Evolutionary conservation across 345 rosid species (phyloP), one percentile per base, ranked within the genome.

Genomic region (Salix exigua): DNA sequence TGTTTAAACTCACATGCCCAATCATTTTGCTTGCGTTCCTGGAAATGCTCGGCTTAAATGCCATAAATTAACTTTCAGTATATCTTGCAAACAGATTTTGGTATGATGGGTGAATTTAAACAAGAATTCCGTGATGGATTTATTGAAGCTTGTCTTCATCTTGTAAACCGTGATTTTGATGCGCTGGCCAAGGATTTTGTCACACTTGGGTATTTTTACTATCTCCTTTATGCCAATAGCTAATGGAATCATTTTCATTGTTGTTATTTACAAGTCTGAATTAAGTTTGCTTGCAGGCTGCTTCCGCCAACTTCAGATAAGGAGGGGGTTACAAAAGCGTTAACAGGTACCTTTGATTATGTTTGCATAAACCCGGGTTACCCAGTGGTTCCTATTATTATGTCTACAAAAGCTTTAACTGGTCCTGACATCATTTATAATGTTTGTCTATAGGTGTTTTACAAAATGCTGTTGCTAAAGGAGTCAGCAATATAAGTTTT

Each of bases 101-200:
- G 98, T 63, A 94, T 94, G 98, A 91, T 94, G 97, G 97, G 98
- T 79, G 97, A 94, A 79, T 94, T 94, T 83, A 88, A 88, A 80
- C 91, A 94, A 87, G 97, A 92, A 79, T 75, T 92, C 79, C 97
- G 97, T 28, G 91, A 89, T 75, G 97, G 95, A 74, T 94, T 94
- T 82, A 91, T 92, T 76, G 92, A 92, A 88, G 98, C 98, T 73
- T 94, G 98, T 85, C 94, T 94, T 73, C 97, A 94, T 85, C 98
- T 94, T 53, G 98, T 94, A 66, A 94, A 94, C 79, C 97, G 97
- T 73, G 97, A 94, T 84, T 94, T 86, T 88, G 89, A 88, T 82
- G 89, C 97, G 8, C 82, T 94, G 78, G 89, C 97, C 74, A 86
- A 87, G 80, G 98, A 94, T 90, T 94, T 94, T 82, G 88, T 94